A percentile compares a stretch with the other conserved stretches of the same genome.
phyloP scores from a whole-genome alignment of 2,329 filamentous ascomycete species.

The Bipolaris oryzae region DNA sequence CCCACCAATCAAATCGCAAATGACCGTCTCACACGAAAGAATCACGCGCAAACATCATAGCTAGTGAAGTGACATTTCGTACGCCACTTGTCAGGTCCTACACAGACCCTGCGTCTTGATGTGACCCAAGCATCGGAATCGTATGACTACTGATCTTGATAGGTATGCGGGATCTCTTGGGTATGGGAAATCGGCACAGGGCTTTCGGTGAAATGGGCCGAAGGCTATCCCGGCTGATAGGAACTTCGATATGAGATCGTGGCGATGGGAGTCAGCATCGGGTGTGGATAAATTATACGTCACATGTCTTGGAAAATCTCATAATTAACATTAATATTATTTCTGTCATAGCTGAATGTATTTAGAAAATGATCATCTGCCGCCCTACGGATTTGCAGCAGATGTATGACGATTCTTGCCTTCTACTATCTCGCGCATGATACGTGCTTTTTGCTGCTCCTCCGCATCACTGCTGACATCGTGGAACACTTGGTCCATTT shows the following conservation, averaged over 20 bases:
- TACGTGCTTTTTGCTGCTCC: conserved; percentile 39
- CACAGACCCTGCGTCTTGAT: background rate
- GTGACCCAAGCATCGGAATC: too few relatives aligned
- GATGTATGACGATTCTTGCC: conserved; percentile 13
- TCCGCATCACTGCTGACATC: conserved; percentile 46
- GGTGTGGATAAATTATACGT: background rate
- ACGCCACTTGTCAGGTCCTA: background rate
- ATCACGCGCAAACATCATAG: background rate
- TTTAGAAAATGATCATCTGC: background rate
- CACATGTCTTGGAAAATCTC: background rate
- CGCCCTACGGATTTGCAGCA: background rate
- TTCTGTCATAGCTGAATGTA: background rate
- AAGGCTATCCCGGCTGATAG: too few relatives aligned
- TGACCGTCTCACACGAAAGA: background rate
- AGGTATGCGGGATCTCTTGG: too few relatives aligned
- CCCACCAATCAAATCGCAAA: background rate
- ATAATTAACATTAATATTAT: background rate
- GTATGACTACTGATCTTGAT: too few relatives aligned
- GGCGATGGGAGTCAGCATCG: background rate
- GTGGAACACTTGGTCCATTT: conserved; percentile 49
- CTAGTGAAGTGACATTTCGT: background rate
- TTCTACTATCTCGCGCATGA: conserved; percentile 40
- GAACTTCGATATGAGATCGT: background rate
- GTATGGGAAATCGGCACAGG: too few relatives aligned
- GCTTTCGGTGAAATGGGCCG: too few relatives aligned